Conservation (phyloP, 2,329 filamentous ascomycete genomes). For the Didymella exigua region DNA sequence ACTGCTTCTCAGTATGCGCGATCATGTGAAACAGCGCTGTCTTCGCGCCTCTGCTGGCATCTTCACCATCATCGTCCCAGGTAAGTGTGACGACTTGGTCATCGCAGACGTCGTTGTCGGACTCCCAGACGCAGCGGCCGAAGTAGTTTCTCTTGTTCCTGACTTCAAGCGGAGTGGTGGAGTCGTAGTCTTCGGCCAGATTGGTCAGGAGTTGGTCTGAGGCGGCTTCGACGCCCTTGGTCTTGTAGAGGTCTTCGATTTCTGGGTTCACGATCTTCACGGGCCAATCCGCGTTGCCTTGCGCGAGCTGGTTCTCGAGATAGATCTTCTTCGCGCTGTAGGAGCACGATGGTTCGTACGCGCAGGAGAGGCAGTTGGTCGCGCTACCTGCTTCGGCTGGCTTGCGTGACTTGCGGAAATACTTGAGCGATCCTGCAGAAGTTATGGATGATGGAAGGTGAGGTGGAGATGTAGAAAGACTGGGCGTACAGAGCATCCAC, state of each 20-base stretch:
- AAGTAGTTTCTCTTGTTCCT: slow-evolving; percentile 67
- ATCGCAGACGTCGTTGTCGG: slow-evolving; percentile 91
- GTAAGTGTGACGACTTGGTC: slow-evolving; percentile 87
- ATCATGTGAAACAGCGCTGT: slow-evolving; percentile 94
- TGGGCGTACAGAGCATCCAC: slow-evolving; percentile 84
- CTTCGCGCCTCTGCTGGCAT: slow-evolving; percentile 67
- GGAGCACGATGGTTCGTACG: slow-evolving; percentile 74
- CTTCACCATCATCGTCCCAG: slow-evolving; percentile 75
- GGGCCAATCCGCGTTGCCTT: slow-evolving; percentile 77
- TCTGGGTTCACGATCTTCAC: slow-evolving; percentile 89
- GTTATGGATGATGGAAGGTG: slow-evolving; percentile 79
- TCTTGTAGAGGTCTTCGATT: slow-evolving; percentile 74
- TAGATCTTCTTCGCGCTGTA: slow-evolving; percentile 89
- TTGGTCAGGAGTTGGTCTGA: slow-evolving; percentile 55
- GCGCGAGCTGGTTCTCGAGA: slow-evolving; percentile 68
- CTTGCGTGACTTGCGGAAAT: slow-evolving; percentile 78
- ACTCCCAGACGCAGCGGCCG: slow-evolving; percentile 92
- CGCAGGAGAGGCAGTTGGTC: slow-evolving; percentile 86
- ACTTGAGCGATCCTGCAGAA: slow-evolving; percentile 76
- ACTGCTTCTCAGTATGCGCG: slow-evolving; percentile 84
- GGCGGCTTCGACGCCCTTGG: slow-evolving; percentile 56
- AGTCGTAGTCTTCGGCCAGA: slow-evolving; percentile 61
- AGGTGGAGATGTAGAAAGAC: slow-evolving; percentile 54
- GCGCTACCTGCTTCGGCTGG: slow-evolving; percentile 73
- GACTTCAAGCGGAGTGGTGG: slow-evolving; percentile 50